phyloP scores from a whole-genome alignment of 2,329 filamentous ascomycete species.

The Colletotrichum lindemuthianum region DNA sequence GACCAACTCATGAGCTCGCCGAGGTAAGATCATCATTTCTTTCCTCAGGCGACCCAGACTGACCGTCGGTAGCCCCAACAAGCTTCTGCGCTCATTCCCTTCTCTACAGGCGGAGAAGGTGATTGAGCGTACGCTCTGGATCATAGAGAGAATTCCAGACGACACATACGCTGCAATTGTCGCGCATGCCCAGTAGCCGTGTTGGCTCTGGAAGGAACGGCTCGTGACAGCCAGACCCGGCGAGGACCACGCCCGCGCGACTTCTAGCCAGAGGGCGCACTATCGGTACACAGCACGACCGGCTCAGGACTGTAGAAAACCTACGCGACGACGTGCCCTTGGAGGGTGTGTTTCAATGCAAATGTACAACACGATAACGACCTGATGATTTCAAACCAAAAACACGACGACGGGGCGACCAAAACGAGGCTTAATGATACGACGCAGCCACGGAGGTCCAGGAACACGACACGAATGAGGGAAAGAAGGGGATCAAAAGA shows the following conservation, averaged over 20 bases:
- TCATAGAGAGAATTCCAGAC: conserved; percentile 89
- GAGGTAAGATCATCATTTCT: conserved; percentile 66
- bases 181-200: conserved; percentile 70
- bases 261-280: no score
- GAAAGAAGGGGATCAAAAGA: not conserved
- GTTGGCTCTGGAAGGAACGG: not conserved
- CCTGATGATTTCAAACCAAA: not conserved
- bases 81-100: conserved; percentile 88
- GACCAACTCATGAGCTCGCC: conserved; percentile 84
- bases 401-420: not conserved
- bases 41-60: no score
- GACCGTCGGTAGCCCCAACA: conserved; percentile 77
- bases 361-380: conserved; percentile 6
- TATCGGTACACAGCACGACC: no score
- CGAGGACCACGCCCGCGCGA: no score
- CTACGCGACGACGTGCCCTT: no score
- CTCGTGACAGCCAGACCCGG: not conserved
- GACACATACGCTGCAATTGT: conserved; percentile 93
- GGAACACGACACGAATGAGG: conserved; percentile 9
- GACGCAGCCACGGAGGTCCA: conserved; percentile 7
- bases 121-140: conserved; percentile 84
- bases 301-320: no score
- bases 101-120: conserved; percentile 84
- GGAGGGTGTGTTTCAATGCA: not conserved
- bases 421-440: conserved; percentile 22